Evolutionary conservation across 768 basidiomycete genomes (phyloP).

Genomic region (Rhodosporidiobolus odoratus): DNA sequence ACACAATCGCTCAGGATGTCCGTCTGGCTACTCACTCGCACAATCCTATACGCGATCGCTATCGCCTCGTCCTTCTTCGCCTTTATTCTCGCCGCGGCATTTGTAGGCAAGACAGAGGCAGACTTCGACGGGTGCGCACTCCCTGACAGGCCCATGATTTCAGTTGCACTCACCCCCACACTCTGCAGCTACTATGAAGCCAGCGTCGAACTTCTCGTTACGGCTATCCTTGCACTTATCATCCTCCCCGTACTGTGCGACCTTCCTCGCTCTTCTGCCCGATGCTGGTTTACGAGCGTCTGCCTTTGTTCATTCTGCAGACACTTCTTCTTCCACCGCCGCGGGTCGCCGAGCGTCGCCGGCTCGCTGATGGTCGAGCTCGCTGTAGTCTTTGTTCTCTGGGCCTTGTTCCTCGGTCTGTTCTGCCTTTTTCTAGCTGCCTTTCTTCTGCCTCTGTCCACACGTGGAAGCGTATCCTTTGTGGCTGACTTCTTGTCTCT

Average conservation of each 20-base stretch:
- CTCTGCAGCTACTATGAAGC: not conserved
- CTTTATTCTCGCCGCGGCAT: slow-evolving; percentile 18
- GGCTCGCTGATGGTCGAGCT: slow-evolving; percentile 7
- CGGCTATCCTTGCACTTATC: slow-evolving; percentile 1
- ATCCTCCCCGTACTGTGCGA: slow-evolving; percentile 7
- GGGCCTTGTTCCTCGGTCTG: slow-evolving; percentile 19
- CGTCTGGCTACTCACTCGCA: slow-evolving; percentile 1
- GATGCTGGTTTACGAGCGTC: not conserved
- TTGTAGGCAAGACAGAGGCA: slow-evolving; percentile 2
- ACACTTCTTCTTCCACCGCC: slow-evolving; percentile 23
- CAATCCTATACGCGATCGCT: slow-evolving; percentile 9
- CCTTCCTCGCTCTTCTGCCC: no score
- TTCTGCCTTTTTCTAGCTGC: not conserved
- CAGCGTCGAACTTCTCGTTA: slow-evolving; percentile 6
- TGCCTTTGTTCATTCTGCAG: not conserved
- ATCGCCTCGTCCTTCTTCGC: slow-evolving; percentile 6
- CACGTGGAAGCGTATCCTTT: no score
- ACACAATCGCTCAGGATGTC: not conserved
- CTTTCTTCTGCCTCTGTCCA: no score
- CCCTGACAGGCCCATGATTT: not conserved
- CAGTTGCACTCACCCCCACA: not conserved
- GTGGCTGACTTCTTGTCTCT: no score
- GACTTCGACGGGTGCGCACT: not conserved
- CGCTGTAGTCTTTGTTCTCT: slow-evolving; percentile 14
- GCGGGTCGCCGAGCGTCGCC: not conserved